Conservation (phyloP, 2,329 filamentous ascomycete species). For the Paracoccidioides lutzii region DNA sequence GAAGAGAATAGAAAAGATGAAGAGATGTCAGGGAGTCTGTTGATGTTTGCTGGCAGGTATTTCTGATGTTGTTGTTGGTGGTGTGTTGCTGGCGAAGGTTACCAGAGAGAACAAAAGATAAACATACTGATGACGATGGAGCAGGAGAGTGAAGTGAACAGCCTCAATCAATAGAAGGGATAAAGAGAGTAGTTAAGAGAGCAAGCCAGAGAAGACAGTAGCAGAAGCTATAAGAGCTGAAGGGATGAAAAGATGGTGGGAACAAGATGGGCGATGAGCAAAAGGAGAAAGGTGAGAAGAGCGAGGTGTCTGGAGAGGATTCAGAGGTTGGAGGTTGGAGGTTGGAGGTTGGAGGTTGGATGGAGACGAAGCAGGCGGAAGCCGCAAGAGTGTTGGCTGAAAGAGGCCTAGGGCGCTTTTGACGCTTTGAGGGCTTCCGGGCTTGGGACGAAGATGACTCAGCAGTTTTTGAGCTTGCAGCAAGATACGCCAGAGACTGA, state of each 20-base stretch:
- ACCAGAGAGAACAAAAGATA: neutral
- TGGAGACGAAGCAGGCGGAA: conserved; percentile 10
- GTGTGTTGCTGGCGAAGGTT: neutral
- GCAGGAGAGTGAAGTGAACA: neutral
- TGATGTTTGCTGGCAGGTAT: neutral
- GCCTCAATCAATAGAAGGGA: neutral
- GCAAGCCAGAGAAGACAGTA: neutral
- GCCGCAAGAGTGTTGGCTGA: conserved; percentile 9
- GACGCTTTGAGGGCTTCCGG: neutral
- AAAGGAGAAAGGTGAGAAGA: conserved; percentile 10
- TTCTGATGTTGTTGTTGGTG: neutral
- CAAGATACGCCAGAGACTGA: too few relatives aligned
- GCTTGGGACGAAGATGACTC: neutral
- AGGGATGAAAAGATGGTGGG: conserved; percentile 5
- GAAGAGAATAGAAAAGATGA: conserved; percentile 18
- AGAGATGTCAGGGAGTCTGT: conserved; percentile 1
- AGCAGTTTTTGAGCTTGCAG: too few relatives aligned
- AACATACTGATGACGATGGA: neutral
- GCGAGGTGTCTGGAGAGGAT: conserved; percentile 8
- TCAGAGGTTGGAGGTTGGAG: conserved; percentile 2
- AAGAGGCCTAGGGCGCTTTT: neutral
- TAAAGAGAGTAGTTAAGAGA: neutral
- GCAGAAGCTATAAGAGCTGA: neutral
- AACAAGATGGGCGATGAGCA: conserved; percentile 14
- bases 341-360: conserved; percentile 6